phyloP scores from a whole-genome alignment of 2,329 filamentous ascomycete species.

The Cladorrhinum sp. region DNA sequence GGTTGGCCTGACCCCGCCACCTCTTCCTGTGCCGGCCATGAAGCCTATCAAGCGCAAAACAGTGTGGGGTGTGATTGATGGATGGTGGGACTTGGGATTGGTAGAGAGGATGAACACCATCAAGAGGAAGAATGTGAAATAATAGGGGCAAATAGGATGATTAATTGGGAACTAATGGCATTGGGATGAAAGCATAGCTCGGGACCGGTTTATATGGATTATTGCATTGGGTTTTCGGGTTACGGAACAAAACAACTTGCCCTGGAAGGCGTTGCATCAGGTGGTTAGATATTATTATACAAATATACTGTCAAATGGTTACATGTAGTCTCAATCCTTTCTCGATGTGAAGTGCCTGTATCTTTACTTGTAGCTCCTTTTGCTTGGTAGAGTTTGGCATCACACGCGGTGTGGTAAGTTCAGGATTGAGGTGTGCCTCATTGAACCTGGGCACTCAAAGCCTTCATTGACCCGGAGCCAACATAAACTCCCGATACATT shows the following conservation, averaged over 20 bases:
- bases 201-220: background rate
- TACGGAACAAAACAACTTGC: conserved; percentile 1
- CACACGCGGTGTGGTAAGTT: too few relatives aligned
- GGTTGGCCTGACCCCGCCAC: conserved; percentile 5
- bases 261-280: background rate
- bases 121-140: conserved; percentile 19
- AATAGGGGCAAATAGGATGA: background rate
- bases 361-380: too few relatives aligned
- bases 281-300: background rate
- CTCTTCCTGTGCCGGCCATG: background rate
- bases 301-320: background rate
- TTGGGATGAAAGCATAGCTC: background rate
- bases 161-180: background rate
- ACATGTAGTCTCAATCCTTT: too few relatives aligned
- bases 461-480: too few relatives aligned
- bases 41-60: conserved; percentile 20
- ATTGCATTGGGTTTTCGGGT: background rate
- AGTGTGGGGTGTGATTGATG: conserved; percentile 23
- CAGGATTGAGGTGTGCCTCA: too few relatives aligned
- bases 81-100: conserved; percentile 29
- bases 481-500: too few relatives aligned
- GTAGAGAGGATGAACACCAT: conserved; percentile 29
- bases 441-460: too few relatives aligned
- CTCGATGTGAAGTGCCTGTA: too few relatives aligned
- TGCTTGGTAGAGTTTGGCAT: too few relatives aligned